Evolutionary conservation across 2,329 filamentous ascomycete genomes (phyloP), one percentile per base, ranked within the genome.

Genomic region (Sporothrix euskadiensis): DNA sequence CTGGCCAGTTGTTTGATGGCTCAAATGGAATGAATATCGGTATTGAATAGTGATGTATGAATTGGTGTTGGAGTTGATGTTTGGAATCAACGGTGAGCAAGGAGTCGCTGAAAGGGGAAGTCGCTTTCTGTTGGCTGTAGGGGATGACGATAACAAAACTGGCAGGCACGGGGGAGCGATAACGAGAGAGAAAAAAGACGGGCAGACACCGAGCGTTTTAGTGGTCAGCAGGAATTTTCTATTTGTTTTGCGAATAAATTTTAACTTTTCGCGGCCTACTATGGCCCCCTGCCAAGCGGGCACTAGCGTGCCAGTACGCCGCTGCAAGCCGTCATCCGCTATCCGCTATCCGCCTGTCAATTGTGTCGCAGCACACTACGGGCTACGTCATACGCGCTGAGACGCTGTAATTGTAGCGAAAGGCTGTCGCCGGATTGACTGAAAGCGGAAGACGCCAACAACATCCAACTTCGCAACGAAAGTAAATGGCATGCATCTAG

Each of bases 91-190:
- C n/a, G 59, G 59, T 7, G 35, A 41, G 22, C 56, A 59, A 19
- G 22, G 22, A 35, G 30, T 35, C 63, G n/a, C 59, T 9, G 59
- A 65, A 65, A 59, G 26, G 56, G 26, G 56, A 35, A 32, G 56
- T 59, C 12, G 30, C 30, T 49, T 59, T 61, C 16, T 41, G 57
- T 47, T 47, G 65, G 14, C 35, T 68, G 65, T 68, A 52, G 65
- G 44, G 65, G 63, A 52, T 68, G 44, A 52, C 65, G 44, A 68
- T 49, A 68, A 30, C 41, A 68, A 35, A 68, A 68, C 32, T 12
- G 65, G 44, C 65, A 68, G 65, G 65, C 8, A 68, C 65, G 65
- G 8, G 12, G 22, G 16, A 26, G 41, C 26, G 65, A 68, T 68
- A 68, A 68, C 26, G 35, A 26, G 7, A 14, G 1, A 41, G 39